phyloP scores from a whole-genome alignment of 768 basidiomycete genomes.

The Suillus subaureus region DNA sequence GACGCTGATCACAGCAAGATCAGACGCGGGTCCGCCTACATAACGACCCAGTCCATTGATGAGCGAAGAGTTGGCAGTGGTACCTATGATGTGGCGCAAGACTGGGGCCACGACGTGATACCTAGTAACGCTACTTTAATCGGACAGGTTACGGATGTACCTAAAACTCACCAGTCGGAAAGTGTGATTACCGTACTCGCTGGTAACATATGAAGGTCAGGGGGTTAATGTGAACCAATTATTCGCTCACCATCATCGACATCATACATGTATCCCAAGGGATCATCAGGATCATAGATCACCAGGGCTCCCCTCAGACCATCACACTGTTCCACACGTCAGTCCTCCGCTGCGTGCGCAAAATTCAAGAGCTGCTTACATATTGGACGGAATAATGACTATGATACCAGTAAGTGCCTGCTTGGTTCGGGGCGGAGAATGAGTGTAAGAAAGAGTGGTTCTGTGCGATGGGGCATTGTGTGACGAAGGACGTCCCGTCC shows the following conservation, averaged over 20 bases:
- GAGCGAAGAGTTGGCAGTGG: constrained; percentile 32
- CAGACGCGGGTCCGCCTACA: constrained; percentile 31
- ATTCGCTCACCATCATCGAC: constrained; percentile 41
- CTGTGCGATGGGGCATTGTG: constrained; percentile 33
- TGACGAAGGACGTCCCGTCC: constrained; percentile 44
- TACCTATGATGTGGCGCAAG: constrained; percentile 17
- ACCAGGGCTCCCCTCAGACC: constrained; percentile 35
- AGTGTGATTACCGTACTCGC: constrained; percentile 47
- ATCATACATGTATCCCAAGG: constrained; percentile 39
- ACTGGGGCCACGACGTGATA: constrained; percentile 24
- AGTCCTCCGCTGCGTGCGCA: background rate
- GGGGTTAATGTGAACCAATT: background rate
- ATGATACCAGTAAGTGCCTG: constrained; percentile 39
- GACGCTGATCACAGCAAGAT: constrained; percentile 39
- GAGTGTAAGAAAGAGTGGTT: constrained; percentile 23
- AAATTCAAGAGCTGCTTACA: constrained; percentile 12
- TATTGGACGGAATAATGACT: constrained; percentile 41
- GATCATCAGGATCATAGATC: constrained; percentile 46
- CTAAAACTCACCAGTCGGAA: constrained; percentile 34
- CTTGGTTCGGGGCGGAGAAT: constrained; percentile 23
- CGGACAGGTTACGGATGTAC: background rate
- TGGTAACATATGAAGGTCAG: constrained; percentile 9
- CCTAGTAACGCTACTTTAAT: constrained; percentile 15
- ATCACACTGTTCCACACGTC: constrained; percentile 16
- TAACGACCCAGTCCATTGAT: constrained; percentile 45